Base-by-base conservation (phyloP, 2,329 filamentous ascomycete species). In the Cyanodermella asteris region DNA sequence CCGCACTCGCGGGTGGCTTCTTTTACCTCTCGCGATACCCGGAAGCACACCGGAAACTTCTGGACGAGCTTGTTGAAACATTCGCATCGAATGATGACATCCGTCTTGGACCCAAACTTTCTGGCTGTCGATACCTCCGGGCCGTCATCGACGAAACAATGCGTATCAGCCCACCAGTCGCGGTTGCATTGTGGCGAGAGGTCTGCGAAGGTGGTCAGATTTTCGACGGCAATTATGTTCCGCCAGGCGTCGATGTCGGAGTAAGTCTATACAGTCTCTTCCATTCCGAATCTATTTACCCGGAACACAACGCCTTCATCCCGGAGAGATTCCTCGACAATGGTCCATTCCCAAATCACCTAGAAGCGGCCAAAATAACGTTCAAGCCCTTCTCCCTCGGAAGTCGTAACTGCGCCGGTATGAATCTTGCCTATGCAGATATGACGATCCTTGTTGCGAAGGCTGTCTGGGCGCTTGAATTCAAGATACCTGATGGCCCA, bases 341-440 rank as follows among this genome's bases (percentile, higher is more conserved):
- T 27, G 2, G 27, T 33, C 12, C 30, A 30, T 17, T n/a, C n/a
- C n/a, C n/a, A n/a, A 27, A 32, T 9, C 17, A 20, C 10, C 49
- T 64, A 2, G 50, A 55, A 3, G 39, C 52, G 5, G 71, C 73
- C 3, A 61, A 72, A 25, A 59, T 56, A 17, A 75, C 75, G 1
- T 84, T 76, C 47, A 78, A 71, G 33, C 72, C 77, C 2, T 80
- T 80, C 37, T 69, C 62, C 22, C 53, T 76, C 32, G 73, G 73
- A 0, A 66, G 71, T 0, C 51, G 72, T 7, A 70, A 70, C 3
- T 80, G 73, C 39, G 74, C 78, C 27, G 73, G 72, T 1, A 77
- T 76, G 54, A 59, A 61, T 1, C 46, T 47, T 9, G 41, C 41
- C 3, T 43, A 44, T 21, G 30, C 39, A 8, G 44, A 48, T 24